Percentiles rank a stretch among this genome's conserved stretches.
phyloP scores from a whole-genome alignment of 495 filamentous ascomycete genomes.

The Platismatia glauca region DNA sequence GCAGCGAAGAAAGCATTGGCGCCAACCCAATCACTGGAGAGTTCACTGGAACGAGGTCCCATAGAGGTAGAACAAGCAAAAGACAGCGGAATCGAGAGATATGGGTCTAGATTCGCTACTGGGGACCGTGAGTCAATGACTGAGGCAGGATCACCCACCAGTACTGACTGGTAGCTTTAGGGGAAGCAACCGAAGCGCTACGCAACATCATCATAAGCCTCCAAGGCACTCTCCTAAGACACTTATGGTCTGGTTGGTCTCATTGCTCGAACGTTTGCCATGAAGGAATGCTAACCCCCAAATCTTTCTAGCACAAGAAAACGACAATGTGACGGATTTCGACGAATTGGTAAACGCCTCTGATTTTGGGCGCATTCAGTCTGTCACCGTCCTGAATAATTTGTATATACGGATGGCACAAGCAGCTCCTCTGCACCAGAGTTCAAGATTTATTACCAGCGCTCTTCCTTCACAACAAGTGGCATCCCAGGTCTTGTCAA shows the following conservation, averaged over 20 bases:
- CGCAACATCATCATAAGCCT: slow-evolving; percentile 18
- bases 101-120: slow-evolving; percentile 12
- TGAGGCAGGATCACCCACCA: no score
- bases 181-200: slow-evolving; percentile 26
- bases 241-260: slow-evolving; percentile 15
- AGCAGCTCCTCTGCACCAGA: slow-evolving; percentile 5
- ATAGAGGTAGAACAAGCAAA: slow-evolving; percentile 14
- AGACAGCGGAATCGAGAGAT: slow-evolving; percentile 14
- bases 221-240: slow-evolving; percentile 18
- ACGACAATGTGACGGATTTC: slow-evolving; percentile 20
- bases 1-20: slow-evolving; percentile 14
- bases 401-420: slow-evolving; percentile 19
- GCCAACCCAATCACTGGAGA: slow-evolving; percentile 16
- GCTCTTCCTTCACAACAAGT: neutral
- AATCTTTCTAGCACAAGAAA: no score
- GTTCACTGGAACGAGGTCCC: slow-evolving; percentile 17
- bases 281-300: no score
- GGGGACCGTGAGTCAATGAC: slow-evolving; percentile 17
- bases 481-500: neutral
- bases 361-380: slow-evolving; percentile 18
- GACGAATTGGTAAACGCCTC: slow-evolving; percentile 18
- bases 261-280: no score
- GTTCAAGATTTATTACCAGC: neutral
- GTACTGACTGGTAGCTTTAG: neutral
- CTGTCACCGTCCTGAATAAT: slow-evolving; percentile 18